Conservation (phyloP, 1,284 basidiomycete genomes). For the Chondrostereum purpureum region DNA sequence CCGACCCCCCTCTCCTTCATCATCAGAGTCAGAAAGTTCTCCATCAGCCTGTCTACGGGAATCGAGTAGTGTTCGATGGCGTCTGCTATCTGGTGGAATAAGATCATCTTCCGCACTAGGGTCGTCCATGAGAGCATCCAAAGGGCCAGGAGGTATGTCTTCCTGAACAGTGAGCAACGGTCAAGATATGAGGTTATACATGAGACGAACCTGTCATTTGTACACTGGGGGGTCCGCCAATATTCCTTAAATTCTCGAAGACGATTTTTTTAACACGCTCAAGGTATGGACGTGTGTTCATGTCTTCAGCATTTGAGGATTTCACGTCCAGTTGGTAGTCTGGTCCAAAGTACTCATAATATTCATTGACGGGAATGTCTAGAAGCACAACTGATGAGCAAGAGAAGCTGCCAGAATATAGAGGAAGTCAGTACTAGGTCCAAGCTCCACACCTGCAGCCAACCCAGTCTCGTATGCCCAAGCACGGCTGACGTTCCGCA, state of each 20-base stretch:
- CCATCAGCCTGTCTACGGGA: slow-evolving; percentile 69
- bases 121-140: slow-evolving; percentile 76
- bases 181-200: background rate
- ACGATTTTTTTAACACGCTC: slow-evolving; percentile 91
- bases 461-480: slow-evolving; percentile 99
- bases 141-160: slow-evolving; percentile 76
- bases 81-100: slow-evolving; percentile 67
- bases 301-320: slow-evolving; percentile 92
- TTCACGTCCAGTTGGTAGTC: slow-evolving; percentile 97
- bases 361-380: slow-evolving; percentile 96
- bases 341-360: slow-evolving; percentile 99
- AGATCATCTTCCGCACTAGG: slow-evolving; percentile 70
- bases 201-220: slow-evolving; percentile 79
- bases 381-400: slow-evolving; percentile 11
- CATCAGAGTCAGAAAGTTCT: slow-evolving; percentile 79
- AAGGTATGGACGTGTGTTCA: slow-evolving; percentile 91
- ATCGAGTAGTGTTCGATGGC: slow-evolving; percentile 69
- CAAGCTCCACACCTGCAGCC: slow-evolving; percentile 92
- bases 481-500: slow-evolving; percentile 93
- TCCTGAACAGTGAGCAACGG: slow-evolving; percentile 2
- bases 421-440: slow-evolving; percentile 49
- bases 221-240: slow-evolving; percentile 84
- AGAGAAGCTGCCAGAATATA: background rate
- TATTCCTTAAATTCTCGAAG: slow-evolving; percentile 82
- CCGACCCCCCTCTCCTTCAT: slow-evolving; percentile 79